Evolutionary conservation across 768 basidiomycete genomes (phyloP).

Genomic region (Boletus tylopilopsis): DNA sequence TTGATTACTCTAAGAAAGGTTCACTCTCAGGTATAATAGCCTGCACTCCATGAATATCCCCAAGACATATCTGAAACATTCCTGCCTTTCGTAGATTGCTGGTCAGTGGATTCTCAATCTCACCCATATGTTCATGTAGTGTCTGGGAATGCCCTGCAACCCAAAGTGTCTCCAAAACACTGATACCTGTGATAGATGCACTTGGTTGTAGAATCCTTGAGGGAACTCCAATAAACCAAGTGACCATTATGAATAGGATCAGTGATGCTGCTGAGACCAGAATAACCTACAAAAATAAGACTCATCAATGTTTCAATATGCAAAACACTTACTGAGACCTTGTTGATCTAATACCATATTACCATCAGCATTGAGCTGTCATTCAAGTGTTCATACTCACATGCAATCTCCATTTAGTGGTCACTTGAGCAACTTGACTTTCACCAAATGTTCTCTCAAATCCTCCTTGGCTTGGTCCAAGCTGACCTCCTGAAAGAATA

Average conservation of each 20-base stretch:
- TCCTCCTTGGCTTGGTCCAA: constrained; percentile 4
- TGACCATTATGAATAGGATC: not conserved
- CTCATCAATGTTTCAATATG: not conserved
- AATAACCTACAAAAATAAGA: not conserved
- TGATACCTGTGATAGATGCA: constrained; percentile 1
- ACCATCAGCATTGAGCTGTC: not conserved
- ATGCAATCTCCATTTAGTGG: constrained; percentile 11
- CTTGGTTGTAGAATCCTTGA: not conserved
- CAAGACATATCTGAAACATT: constrained; percentile 7
- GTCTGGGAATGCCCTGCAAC: constrained; percentile 1
- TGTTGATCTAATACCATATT: constrained; percentile 6
- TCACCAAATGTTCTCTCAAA: not conserved
- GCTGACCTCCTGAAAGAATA: constrained; percentile 5
- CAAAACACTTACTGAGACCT: constrained; percentile 6
- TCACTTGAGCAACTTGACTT: constrained; percentile 6
- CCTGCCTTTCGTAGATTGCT: constrained; percentile 4
- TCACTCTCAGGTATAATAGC: not conserved
- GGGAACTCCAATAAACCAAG: not conserved
- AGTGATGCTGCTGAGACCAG: constrained; percentile 8
- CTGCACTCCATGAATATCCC: not conserved
- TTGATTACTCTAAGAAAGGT: not conserved
- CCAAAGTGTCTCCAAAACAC: constrained; percentile 16
- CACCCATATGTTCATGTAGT: not conserved
- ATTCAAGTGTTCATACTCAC: not conserved
- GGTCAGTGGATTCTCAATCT: not conserved